Evolutionary conservation across 495 filamentous ascomycete genomes (phyloP), one percentile per base, ranked within the genome.

Genomic region (Pseudomonodictys pantanalensis): DNA sequence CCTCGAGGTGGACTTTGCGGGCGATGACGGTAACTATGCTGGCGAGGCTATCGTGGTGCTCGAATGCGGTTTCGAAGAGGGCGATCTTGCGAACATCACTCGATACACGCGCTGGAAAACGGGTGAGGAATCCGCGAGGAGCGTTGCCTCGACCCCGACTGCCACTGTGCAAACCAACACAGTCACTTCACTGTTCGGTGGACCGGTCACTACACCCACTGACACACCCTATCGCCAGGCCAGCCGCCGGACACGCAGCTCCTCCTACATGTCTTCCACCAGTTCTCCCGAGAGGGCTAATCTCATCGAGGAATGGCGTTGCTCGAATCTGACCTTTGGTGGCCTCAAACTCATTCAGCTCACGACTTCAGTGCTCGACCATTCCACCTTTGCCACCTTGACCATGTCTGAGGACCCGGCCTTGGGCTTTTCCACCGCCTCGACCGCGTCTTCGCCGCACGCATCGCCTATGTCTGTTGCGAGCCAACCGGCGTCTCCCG

Each of bases 1-100:
- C 46, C 72, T 97, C 18, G 86, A 91, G 68, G 88, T 96, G 7
- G 93, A 98, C 70, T 98, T 96, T 73, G 87, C 87, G 23, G 84
- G 84, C 43, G 88, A 87, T 60, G 90, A 95, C 72, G 81, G 84
- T 15, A 73, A 77, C 43, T 83, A 83, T 11, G 83, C 82, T 33
- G 90, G 90, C 23, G 91, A 96, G 70, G 78, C 76, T 15, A 71
- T 95, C 6, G 76, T 95, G 48, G 83, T 95, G 2, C 79, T 96
- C 52, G 79, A 81, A 9, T 88, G 85, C 64, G 91, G 86, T 5
- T 67, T 80, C 11, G 83, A 84, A 32, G 84, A 86, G 52, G 78
- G 73, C 15, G 66, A 74, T 41, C 70, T 67, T 33, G 76, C 80
- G 23, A 68, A 67, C 15, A 70, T 86, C 54, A 82, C 74, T 48